A percentile compares a stretch with the other conserved stretches of the same genome.
phyloP scores from a whole-genome alignment of 345 rosid genomes.

The Citrus trifoliata region DNA sequence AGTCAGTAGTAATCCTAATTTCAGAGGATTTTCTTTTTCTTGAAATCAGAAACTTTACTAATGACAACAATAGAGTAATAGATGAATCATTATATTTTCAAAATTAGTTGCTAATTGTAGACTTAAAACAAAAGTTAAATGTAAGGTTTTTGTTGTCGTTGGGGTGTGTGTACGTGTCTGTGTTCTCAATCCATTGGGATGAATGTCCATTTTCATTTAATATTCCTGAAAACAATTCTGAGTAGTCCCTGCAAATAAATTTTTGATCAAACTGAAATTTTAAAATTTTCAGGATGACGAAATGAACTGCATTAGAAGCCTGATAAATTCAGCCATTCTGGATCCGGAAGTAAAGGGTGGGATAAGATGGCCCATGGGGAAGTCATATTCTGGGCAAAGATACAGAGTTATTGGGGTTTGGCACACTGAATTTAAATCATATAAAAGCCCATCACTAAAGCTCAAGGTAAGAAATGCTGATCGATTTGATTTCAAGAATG shows the following conservation, averaged over 20 bases:
- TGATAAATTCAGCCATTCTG: constrained; percentile 47
- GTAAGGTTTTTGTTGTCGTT: too few relatives aligned
- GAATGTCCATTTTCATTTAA: too few relatives aligned
- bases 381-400: constrained; percentile 38
- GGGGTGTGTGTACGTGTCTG: too few relatives aligned
- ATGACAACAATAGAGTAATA: not conserved
- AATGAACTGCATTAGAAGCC: constrained; percentile 33
- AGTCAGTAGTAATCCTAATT: too few relatives aligned
- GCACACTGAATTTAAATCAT: constrained; percentile 39
- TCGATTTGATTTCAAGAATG: constrained; percentile 44
- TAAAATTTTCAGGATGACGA: constrained; percentile 53
- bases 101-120: too few relatives aligned
- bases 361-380: constrained; percentile 57
- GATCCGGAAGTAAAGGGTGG: constrained; percentile 71
- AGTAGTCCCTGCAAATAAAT: not conserved
- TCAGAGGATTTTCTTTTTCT: not conserved
- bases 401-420: constrained; percentile 41
- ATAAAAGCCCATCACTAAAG: constrained; percentile 35
- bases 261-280: not conserved
- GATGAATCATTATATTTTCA: too few relatives aligned
- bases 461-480: constrained; percentile 55
- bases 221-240: too few relatives aligned
- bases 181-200: too few relatives aligned
- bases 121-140: too few relatives aligned
- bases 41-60: not conserved